Evolutionary conservation across 208 protist genomes (phyloP).

Genomic region (Acanthamoeba healyi): DNA sequence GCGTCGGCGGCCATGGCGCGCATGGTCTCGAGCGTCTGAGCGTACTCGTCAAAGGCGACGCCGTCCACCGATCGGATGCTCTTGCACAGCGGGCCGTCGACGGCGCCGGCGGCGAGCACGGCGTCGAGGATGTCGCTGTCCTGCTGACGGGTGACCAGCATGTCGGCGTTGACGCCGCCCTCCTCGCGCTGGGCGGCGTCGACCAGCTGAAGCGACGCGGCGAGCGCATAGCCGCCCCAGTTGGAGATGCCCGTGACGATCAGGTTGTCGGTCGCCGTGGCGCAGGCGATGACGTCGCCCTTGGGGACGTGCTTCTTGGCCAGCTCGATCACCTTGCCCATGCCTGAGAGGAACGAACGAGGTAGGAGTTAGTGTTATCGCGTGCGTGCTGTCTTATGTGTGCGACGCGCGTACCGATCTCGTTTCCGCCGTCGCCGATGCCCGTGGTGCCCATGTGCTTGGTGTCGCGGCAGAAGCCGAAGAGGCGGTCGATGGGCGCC

Average conservation of each 20-base stretch:
- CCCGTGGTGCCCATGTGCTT: slow-evolving; percentile 46
- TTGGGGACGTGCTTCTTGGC: slow-evolving; percentile 16
- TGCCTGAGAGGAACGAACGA: not conserved
- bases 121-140: slow-evolving; percentile 66
- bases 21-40: slow-evolving; percentile 3
- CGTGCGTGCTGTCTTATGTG: too few relatives aligned
- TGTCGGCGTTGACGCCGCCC: not conserved
- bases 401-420: slow-evolving; percentile 28
- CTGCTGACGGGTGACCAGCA: slow-evolving; percentile 36
- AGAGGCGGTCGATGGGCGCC: slow-evolving; percentile 71
- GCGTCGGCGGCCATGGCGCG: not conserved
- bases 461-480: not conserved
- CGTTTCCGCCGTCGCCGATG: slow-evolving; percentile 75
- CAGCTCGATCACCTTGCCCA: slow-evolving; percentile 65
- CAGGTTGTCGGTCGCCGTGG: slow-evolving; percentile 33
- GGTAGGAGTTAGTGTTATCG: too few relatives aligned
- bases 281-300: slow-evolving; percentile 49
- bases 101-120: slow-evolving; percentile 47
- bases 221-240: slow-evolving; percentile 74
- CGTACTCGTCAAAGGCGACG: slow-evolving; percentile 55
- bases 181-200: not conserved
- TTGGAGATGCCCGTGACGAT: slow-evolving; percentile 73
- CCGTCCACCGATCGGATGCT: slow-evolving; percentile 56
- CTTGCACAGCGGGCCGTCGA: slow-evolving; percentile 59
- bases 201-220: slow-evolving; percentile 49